phyloP scores from a whole-genome alignment of 163 green algal species.

The Chlamydomonas reinhardtii region DNA sequence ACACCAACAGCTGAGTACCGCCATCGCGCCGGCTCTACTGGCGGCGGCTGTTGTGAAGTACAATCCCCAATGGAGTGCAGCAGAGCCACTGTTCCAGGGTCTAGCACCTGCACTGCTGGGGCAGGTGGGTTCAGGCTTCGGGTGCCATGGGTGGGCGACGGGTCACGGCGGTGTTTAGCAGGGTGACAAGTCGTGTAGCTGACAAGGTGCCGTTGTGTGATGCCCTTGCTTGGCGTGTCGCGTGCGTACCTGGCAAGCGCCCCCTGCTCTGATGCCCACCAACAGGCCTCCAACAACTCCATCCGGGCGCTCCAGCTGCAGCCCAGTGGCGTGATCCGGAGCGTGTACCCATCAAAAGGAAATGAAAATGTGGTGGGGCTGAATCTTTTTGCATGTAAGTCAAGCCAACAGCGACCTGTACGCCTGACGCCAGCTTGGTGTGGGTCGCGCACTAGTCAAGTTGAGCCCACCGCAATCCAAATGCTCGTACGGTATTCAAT shows the following conservation, averaged over 20 bases:
- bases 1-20: background rate
- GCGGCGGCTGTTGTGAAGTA: slow-evolving; percentile 12
- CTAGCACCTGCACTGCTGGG: slow-evolving; percentile 19
- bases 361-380: slow-evolving; percentile 45
- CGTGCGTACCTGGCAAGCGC: too few relatives aligned
- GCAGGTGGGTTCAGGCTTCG: background rate
- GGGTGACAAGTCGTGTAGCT: too few relatives aligned
- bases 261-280: too few relatives aligned
- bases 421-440: background rate
- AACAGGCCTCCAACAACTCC: background rate
- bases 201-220: too few relatives aligned
- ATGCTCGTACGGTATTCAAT: too few relatives aligned
- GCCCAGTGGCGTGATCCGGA: slow-evolving; percentile 28
- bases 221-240: too few relatives aligned
- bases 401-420: too few relatives aligned
- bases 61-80: background rate
- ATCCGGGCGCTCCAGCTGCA: slow-evolving; percentile 48
- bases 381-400: slow-evolving; percentile 11
- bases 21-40: background rate
- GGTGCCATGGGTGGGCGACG: too few relatives aligned
- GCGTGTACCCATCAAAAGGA: slow-evolving; percentile 31
- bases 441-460: too few relatives aligned
- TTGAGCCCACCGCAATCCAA: too few relatives aligned
- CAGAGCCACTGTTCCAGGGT: background rate
- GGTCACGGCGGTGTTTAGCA: too few relatives aligned